These are phyloP conservation scores for Fusarium sambucinum DNA, from an alignment of 2,329 filamentous ascomycete genomes.

Conservation along the genomic window DNA sequence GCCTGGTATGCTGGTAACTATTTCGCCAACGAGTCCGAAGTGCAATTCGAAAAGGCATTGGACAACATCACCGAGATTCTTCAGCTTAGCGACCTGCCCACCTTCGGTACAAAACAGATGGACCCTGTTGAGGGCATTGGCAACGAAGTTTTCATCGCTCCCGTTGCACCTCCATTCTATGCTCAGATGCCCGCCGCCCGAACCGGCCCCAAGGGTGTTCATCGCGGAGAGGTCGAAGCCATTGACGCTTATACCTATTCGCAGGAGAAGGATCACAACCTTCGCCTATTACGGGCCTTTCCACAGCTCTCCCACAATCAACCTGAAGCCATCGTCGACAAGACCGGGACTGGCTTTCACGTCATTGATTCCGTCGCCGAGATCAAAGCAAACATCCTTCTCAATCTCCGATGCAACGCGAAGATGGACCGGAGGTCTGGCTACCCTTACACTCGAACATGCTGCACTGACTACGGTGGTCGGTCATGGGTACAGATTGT, in stretches of 20 bases:
- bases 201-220: conserved; percentile 38
- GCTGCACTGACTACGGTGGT: conserved; percentile 62
- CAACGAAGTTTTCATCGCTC: conserved; percentile 49
- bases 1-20: conserved; percentile 42
- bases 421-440: conserved; percentile 48
- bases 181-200: conserved; percentile 23
- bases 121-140: conserved; percentile 45
- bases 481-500: conserved; percentile 41
- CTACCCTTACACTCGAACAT: conserved; percentile 64
- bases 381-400: conserved; percentile 57
- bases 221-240: conserved; percentile 43
- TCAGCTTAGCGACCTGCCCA: conserved; percentile 34
- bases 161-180: conserved; percentile 45
- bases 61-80: conserved; percentile 45
- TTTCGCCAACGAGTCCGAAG: conserved; percentile 22
- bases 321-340: conserved; percentile 42
- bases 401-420: conserved; percentile 66
- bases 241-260: conserved; percentile 39
- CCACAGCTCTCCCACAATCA: conserved; percentile 39
- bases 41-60: conserved; percentile 35
- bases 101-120: conserved; percentile 41
- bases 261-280: conserved; percentile 28
- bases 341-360: conserved; percentile 48
- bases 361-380: conserved; percentile 49
- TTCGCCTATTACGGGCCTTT: conserved; percentile 39